These are phyloP conservation scores for Tremellales sp. DNA, from an alignment of 1,284 basidiomycete species.

Conservation along the genomic window DNA sequence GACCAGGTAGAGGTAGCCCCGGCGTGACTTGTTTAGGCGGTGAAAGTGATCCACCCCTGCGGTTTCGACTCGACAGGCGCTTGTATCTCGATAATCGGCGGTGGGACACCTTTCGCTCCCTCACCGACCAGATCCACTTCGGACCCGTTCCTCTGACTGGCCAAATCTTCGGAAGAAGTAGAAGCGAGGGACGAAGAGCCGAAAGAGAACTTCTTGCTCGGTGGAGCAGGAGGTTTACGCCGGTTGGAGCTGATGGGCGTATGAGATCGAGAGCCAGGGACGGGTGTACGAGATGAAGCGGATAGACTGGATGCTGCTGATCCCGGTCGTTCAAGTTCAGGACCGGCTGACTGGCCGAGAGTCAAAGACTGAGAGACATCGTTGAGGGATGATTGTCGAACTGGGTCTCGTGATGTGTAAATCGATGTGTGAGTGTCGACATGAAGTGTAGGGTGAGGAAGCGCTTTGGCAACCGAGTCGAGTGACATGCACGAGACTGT, in stretches of 20 bases:
- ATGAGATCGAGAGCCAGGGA: background rate
- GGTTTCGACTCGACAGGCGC: conserved; percentile 10
- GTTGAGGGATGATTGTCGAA: conserved; percentile 35
- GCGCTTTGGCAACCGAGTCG: conserved; percentile 28
- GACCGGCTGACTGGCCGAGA: conserved; percentile 4
- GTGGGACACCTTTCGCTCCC: conserved; percentile 31
- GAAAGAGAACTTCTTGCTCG: conserved; percentile 16
- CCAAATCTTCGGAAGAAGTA: conserved; percentile 1
- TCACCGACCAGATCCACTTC: conserved; percentile 21
- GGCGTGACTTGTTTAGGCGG: too few relatives aligned
- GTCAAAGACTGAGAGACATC: conserved; percentile 34
- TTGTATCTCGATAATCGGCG: conserved; percentile 38
- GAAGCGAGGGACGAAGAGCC: conserved; percentile 4
- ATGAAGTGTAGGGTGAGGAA: conserved; percentile 14
- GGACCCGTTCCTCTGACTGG: conserved; percentile 2
- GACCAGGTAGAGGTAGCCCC: too few relatives aligned
- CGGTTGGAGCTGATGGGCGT: conserved; percentile 13
- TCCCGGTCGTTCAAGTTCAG: conserved; percentile 13
- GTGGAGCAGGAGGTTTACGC: conserved; percentile 36
- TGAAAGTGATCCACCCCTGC: conserved; percentile 35
- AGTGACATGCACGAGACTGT: conserved; percentile 32
- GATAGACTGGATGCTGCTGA: conserved; percentile 14
- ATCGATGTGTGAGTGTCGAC: conserved; percentile 20
- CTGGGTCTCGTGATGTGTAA: conserved; percentile 36
- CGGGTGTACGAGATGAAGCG: background rate